A percentile compares a stretch with the other conserved stretches of the same genome.
Evolutionary conservation across 2,329 filamentous ascomycete species (phyloP).

Genomic region (Colletotrichum euphorbiae): DNA sequence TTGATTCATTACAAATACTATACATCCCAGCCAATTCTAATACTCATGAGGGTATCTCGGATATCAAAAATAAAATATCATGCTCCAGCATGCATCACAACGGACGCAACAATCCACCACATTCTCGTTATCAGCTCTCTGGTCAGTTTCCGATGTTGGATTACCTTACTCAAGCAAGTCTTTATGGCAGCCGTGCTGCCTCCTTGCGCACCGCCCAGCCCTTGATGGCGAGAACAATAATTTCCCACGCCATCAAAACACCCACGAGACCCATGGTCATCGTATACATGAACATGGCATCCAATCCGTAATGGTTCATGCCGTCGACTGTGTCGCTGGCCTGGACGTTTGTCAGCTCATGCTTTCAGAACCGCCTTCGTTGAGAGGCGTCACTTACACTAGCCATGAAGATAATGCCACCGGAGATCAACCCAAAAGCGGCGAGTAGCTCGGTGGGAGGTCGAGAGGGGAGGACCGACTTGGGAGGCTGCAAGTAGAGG

Average conservation of each 20-base stretch:
- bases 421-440: conserved; percentile 86
- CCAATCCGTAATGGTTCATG: conserved; percentile 81
- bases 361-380: too few species aligned
- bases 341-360: neutral
- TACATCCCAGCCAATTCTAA: neutral
- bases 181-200: conserved; percentile 35
- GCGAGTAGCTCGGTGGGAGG: conserved; percentile 92
- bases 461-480: conserved; percentile 81
- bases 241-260: conserved; percentile 86
- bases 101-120: neutral
- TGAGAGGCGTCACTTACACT: conserved; percentile 69
- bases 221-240: conserved; percentile 83
- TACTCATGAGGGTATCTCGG: conserved; percentile 29
- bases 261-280: conserved; percentile 86
- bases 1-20: neutral
- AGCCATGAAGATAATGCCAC: conserved; percentile 92
- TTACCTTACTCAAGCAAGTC: conserved; percentile 2
- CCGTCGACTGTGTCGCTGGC: conserved; percentile 76
- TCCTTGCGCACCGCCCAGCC: conserved; percentile 79
- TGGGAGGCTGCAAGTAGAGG: conserved; percentile 83
- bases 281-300: conserved; percentile 95
- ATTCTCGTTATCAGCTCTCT: neutral
- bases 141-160: neutral
- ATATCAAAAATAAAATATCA: conserved; percentile 1
- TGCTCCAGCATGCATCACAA: neutral